Conservation (phyloP, 192 early-diverging fungal genomes). For the Podila minutissima region DNA sequence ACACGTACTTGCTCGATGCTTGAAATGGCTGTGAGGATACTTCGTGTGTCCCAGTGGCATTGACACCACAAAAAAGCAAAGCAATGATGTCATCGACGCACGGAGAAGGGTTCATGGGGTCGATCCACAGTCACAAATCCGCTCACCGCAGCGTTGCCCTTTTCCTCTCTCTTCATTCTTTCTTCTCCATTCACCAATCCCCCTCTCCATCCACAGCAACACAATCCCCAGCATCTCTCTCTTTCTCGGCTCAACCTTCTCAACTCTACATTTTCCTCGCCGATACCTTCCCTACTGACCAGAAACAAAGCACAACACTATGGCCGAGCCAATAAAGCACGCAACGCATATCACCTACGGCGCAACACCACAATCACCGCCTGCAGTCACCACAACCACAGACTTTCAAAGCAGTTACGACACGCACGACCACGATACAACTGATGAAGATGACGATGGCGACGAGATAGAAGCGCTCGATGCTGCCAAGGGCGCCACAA, state of each 20-base stretch:
- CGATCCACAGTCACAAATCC: no score
- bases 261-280: background rate
- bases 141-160: no score
- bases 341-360: background rate
- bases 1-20: no score
- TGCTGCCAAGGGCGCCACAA: background rate
- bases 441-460: constrained; percentile 19
- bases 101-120: no score
- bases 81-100: no score
- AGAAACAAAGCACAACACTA: background rate
- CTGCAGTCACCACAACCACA: background rate
- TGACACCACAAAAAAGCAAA: no score
- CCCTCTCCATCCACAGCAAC: background rate
- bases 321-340: no score
- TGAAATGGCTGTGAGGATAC: no score
- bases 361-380: background rate
- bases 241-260: background rate
- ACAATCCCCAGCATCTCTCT: background rate
- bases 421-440: background rate
- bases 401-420: background rate
- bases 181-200: background rate
- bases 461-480: background rate
- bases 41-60: no score
- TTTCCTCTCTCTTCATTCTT: no score
- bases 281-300: background rate